Conservation (phyloP, 1,284 basidiomycete species). For the Tilletia indica region DNA sequence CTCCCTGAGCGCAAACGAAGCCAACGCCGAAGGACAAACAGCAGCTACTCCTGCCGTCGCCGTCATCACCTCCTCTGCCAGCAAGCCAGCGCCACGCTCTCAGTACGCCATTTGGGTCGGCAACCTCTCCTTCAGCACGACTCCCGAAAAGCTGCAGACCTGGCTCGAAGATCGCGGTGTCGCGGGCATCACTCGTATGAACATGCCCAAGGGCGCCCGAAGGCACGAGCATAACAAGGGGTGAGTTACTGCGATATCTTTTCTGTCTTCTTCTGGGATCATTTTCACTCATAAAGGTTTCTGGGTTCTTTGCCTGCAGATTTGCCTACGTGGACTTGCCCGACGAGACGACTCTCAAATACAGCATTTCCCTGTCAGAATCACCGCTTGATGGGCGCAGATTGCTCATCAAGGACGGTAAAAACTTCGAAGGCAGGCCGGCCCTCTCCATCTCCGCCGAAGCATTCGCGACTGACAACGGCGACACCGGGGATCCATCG, state of each 20-base stretch:
- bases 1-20: constrained; percentile 16
- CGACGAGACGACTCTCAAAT: constrained; percentile 69
- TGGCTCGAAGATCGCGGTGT: constrained; percentile 45
- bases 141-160: constrained; percentile 35
- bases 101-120: constrained; percentile 68
- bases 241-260: constrained; percentile 37
- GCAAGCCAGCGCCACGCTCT: constrained; percentile 56
- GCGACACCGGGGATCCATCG: constrained; percentile 15
- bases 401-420: constrained; percentile 88
- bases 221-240: constrained; percentile 60
- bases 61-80: constrained; percentile 27
- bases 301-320: constrained; percentile 58
- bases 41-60: constrained; percentile 16
- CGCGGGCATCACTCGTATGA: constrained; percentile 60
- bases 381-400: constrained; percentile 77
- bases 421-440: constrained; percentile 55
- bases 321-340: constrained; percentile 96
- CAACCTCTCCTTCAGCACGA: constrained; percentile 49
- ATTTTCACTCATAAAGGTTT: constrained; percentile 16
- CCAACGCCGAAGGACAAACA: not conserved
- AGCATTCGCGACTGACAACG: constrained; percentile 27
- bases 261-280: constrained; percentile 57
- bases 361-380: constrained; percentile 79
- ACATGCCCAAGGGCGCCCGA: constrained; percentile 60
- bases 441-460: constrained; percentile 32